These are phyloP conservation scores for Aspergillus caelatus DNA, from an alignment of 2,329 filamentous ascomycete genomes.

Conservation along the genomic window DNA sequence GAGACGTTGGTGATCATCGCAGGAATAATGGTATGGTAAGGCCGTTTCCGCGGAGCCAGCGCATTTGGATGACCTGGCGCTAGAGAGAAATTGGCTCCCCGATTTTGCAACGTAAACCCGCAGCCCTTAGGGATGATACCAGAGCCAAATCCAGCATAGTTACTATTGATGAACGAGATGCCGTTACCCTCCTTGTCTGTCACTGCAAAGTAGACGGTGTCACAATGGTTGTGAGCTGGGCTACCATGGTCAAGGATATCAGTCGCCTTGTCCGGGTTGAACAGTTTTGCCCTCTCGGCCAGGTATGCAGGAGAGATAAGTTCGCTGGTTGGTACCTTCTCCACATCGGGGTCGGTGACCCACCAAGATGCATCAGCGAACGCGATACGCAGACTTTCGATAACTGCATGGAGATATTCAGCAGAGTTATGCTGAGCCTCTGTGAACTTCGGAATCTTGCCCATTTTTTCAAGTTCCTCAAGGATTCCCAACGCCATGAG, in stretches of 20 bases:
- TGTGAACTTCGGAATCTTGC: conserved; percentile 72
- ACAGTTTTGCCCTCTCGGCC: conserved; percentile 67
- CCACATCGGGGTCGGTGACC: conserved; percentile 78
- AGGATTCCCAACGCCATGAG: conserved; percentile 93
- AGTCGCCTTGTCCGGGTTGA: conserved; percentile 56
- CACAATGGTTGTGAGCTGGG: conserved; percentile 80
- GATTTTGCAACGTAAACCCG: conserved; percentile 93
- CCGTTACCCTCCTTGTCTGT: conserved; percentile 84
- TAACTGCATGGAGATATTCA: conserved; percentile 79
- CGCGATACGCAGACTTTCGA: conserved; percentile 84
- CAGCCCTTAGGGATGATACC: conserved; percentile 81
- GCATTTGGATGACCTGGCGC: conserved; percentile 72
- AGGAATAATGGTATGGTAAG: conserved; percentile 98
- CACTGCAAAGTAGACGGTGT: conserved; percentile 92
- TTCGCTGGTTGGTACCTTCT: conserved; percentile 68
- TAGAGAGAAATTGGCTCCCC: conserved; percentile 83
- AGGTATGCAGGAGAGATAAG: conserved; percentile 77
- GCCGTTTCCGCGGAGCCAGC: conserved; percentile 78
- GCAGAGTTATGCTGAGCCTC: conserved; percentile 77
- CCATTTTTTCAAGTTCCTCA: conserved; percentile 76
- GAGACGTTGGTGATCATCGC: conserved; percentile 78
- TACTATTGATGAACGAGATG: conserved; percentile 95
- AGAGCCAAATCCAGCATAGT: conserved; percentile 85
- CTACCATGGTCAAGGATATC: conserved; percentile 70
- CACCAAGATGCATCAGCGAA: conserved; percentile 92